Conservation (phyloP, 352 stramenopile genomes). For the Elongisporangium anandrum region DNA sequence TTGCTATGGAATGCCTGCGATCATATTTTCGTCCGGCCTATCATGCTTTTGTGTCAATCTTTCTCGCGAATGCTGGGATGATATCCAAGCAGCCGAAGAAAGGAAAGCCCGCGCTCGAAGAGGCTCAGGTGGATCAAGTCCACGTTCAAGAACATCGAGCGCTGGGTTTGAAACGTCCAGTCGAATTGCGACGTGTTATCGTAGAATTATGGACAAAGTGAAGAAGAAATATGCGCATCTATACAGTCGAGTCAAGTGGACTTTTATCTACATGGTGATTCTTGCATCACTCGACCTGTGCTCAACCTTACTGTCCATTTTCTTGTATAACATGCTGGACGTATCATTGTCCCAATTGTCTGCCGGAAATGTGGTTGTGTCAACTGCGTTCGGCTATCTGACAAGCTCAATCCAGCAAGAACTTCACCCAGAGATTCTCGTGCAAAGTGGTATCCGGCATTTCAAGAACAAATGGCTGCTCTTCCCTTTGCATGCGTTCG, state of each 20-base stretch:
- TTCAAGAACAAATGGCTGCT: constrained; percentile 74
- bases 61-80: constrained; percentile 69
- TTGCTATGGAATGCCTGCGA: constrained; percentile 32
- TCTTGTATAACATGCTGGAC: constrained; percentile 33
- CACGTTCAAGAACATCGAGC: background rate
- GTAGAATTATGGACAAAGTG: constrained; percentile 10
- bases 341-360: constrained; percentile 74
- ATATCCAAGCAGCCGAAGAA: constrained; percentile 38
- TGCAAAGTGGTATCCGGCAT: constrained; percentile 43
- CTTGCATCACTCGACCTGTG: constrained; percentile 64
- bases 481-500: constrained; percentile 74
- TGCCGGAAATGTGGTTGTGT: constrained; percentile 63
- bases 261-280: constrained; percentile 68
- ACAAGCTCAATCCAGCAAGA: constrained; percentile 62
- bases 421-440: constrained; percentile 47
- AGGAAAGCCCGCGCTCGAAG: background rate
- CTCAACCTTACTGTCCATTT: constrained; percentile 46
- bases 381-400: constrained; percentile 56
- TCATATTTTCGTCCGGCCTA: constrained; percentile 51
- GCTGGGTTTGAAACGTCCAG: background rate
- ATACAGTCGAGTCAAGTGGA: constrained; percentile 77
- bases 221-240: constrained; percentile 40
- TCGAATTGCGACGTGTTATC: background rate
- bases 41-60: constrained; percentile 68
- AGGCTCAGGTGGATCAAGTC: background rate